These are phyloP conservation scores for Hyaloperonospora brassicae DNA, from an alignment of 352 stramenopile genomes.

Conservation along the genomic window DNA sequence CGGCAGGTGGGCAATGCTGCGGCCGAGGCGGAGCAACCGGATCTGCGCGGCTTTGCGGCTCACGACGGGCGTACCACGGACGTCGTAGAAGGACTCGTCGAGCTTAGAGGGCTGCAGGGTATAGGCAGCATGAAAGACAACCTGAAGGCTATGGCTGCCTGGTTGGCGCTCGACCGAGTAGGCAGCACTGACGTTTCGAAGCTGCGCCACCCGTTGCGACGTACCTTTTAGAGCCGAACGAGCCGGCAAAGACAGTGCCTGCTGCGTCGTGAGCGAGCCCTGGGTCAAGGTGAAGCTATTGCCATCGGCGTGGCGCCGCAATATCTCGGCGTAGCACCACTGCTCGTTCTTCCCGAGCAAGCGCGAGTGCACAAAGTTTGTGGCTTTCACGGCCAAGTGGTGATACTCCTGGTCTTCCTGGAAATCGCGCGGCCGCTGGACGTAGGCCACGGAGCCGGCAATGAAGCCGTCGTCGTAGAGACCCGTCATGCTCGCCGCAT, in stretches of 20 bases:
- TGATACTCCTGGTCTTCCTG: conserved; percentile 6
- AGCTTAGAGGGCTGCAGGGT: background rate
- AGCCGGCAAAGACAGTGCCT: conserved; percentile 12
- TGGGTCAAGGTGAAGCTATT: conserved; percentile 24
- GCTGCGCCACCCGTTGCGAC: conserved; percentile 27
- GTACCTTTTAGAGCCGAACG: conserved; percentile 9
- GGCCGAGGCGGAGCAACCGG: conserved; percentile 12
- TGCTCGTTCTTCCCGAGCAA: conserved; percentile 36
- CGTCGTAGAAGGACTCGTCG: background rate
- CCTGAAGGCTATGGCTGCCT: conserved; percentile 18
- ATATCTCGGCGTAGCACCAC: conserved; percentile 32
- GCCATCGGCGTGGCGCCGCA: conserved; percentile 11
- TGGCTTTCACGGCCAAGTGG: conserved; percentile 25
- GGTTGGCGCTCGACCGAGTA: conserved; percentile 27
- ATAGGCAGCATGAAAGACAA: conserved; percentile 34
- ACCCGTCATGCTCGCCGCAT: conserved; percentile 27
- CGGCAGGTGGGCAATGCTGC: conserved; percentile 13
- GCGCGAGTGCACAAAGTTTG: conserved; percentile 28
- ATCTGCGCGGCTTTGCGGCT: background rate
- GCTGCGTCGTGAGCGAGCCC: conserved; percentile 7
- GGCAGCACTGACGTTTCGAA: conserved; percentile 23
- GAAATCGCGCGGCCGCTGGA: conserved; percentile 6
- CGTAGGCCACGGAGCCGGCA: conserved; percentile 21
- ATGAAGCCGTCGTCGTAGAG: conserved; percentile 32
- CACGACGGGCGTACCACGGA: background rate